Base-by-base conservation (phyloP, 2,329 filamentous ascomycete species). In the Calonectria pteridis region DNA sequence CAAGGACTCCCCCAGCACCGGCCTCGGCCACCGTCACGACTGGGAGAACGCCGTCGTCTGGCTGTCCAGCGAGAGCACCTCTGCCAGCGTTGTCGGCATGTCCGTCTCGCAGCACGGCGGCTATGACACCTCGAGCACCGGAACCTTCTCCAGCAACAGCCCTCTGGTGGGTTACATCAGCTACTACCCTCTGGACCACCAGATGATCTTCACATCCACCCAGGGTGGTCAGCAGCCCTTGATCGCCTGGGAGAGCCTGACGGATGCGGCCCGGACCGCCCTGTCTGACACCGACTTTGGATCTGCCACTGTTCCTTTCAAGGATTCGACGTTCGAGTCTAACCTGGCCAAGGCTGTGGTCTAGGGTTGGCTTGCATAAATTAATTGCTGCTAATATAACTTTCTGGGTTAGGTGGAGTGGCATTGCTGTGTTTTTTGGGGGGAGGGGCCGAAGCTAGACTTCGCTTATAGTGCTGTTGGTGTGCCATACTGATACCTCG, bases 201-300 rank as follows among this genome's bases (percentile, higher is more conserved):
- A 83, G 49, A 76, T 85, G 55, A 78, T 81, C 40, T 81, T 86
- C 37, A 86, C 85, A 6, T 77, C 67, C 20, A 81, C 78, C 2
- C 77, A 80, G 43, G 86, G 86, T 46, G 84, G 84, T 16, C 79
- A 81, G 50, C 86, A 88, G 80, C 86, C 86, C 1, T 74, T 88
- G 55, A 80, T 87, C 66, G 85, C 86, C 10, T 88, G 86, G 86
- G 86, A 88, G 75, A 82, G 77, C 33, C 76, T 88, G 71, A 79
- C 84, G 2, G 69, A 79, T 20, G 83, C 77, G 7, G 84, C 85
- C 29, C 81, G 82, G 62, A 82, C 77, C 10, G 86, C 86, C 0
- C 77, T 88, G 23, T 75, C 78, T 9, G 81, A 82, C 33, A 83
- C 86, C 6, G 82, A 88, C 75, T 88, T 88, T 77, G 87, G 86